phyloP scores from a whole-genome alignment of 495 filamentous ascomycete species.

The Tuber indicum region DNA sequence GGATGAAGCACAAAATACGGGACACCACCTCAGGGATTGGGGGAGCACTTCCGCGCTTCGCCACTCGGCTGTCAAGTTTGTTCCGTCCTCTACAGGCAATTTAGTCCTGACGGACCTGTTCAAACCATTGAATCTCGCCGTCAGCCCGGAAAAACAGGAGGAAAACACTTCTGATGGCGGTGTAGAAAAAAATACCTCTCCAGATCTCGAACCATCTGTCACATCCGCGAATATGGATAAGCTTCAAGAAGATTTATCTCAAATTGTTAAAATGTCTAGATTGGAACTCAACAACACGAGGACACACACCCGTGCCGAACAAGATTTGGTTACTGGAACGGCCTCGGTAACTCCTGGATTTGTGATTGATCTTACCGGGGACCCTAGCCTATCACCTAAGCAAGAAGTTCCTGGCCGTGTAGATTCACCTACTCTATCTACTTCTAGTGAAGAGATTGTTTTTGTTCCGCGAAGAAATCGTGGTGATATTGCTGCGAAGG shows the following conservation, averaged over 20 bases:
- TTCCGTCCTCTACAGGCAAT: slow-evolving; percentile 56
- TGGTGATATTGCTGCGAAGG: not conserved
- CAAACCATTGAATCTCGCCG: slow-evolving; percentile 27
- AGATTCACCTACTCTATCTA: slow-evolving; percentile 12
- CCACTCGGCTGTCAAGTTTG: slow-evolving; percentile 60
- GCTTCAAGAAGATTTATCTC: not conserved
- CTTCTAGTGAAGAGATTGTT: slow-evolving; percentile 35
- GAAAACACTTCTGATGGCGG: slow-evolving; percentile 12
- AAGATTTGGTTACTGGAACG: not conserved
- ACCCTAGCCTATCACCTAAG: slow-evolving; percentile 14
- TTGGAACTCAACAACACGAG: not conserved
- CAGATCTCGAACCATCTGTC: not conserved
- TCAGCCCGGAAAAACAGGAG: slow-evolving; percentile 18
- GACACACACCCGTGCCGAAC: not conserved
- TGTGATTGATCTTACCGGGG: slow-evolving; percentile 20
- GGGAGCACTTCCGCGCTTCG: slow-evolving; percentile 44
- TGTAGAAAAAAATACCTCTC: not conserved
- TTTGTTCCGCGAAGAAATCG: slow-evolving; percentile 36
- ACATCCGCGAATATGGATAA: not conserved
- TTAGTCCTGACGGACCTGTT: slow-evolving; percentile 47
- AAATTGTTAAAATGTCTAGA: not conserved
- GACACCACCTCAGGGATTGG: slow-evolving; percentile 50
- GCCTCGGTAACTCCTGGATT: slow-evolving; percentile 9
- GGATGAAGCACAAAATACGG: slow-evolving; percentile 73
- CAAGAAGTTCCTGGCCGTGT: slow-evolving; percentile 6